A percentile compares a stretch with the other conserved stretches of the same genome.
phyloP scores from a whole-genome alignment of 129 eudicot genomes.

The Kitagawia praeruptora region DNA sequence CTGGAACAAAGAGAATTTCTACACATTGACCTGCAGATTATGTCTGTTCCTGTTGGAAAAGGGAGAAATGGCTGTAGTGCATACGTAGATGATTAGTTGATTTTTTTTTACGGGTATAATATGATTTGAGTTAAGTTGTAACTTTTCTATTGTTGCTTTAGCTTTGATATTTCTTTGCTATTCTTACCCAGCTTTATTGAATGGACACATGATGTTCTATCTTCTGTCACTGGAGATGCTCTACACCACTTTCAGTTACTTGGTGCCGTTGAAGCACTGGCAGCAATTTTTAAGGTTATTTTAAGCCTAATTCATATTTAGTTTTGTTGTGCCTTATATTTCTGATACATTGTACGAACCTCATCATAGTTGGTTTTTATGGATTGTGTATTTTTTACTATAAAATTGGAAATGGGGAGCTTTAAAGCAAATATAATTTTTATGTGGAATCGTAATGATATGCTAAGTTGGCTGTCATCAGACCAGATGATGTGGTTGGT shows the following conservation, averaged over 20 bases:
- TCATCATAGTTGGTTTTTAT: neutral
- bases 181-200: slow-evolving; percentile 58
- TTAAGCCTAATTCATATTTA: neutral
- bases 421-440: neutral
- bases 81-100: neutral
- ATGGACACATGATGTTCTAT: slow-evolving; percentile 82
- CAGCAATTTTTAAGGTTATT: slow-evolving; percentile 89
- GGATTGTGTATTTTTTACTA: neutral
- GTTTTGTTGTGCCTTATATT: slow-evolving; percentile 3
- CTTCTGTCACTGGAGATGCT: slow-evolving; percentile 47
- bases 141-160: slow-evolving; percentile 1
- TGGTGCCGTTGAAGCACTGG: slow-evolving; percentile 73
- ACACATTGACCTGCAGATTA: neutral
- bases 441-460: neutral
- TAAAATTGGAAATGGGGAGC: neutral
- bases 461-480: neutral
- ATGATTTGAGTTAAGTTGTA: neutral
- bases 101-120: neutral
- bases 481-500: neutral
- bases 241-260: slow-evolving; percentile 68
- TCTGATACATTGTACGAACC: neutral
- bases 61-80: neutral
- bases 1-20: neutral
- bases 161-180: slow-evolving; percentile 10
- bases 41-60: neutral